Evolutionary conservation across 1,284 basidiomycete genomes (phyloP), one percentile per base, ranked within the genome.

Genomic region (Amylostereum chailletii): DNA sequence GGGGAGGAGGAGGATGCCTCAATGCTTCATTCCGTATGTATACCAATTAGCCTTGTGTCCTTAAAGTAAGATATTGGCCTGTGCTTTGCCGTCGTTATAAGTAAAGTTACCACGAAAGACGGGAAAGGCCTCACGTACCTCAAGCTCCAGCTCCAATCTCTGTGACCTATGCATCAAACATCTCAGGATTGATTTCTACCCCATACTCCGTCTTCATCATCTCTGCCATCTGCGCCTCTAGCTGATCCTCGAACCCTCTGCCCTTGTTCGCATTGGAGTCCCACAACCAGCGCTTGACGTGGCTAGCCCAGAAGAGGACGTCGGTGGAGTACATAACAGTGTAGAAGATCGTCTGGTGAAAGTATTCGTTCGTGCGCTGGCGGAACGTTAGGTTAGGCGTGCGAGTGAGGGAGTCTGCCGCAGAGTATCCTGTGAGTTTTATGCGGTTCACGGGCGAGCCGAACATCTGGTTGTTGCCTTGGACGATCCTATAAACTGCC

Each of bases 381-480:
- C 55, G 42, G 42, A 76, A 50, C 7, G 68, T 59, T 26, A 77
- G 68, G 36, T 67, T 54, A 2, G 67, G 60, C 9, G 69, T 57
- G 9, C 65, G 64, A 5, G 71, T 66, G 11, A 83, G 69, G 3
- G 79, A 77, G 26, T 70, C 70, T 1, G 82, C 83, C 5, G 83
- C 86, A 75, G 78, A 81, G 56, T 76, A 75, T 1, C 85, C 89
- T 0, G 83, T 90, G 48, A 92, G 86, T 62, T 89, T 91, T 64
- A 94, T 83, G 26, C 91, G 79, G 58, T 93, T 92, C 1, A 90
- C 86, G 0, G 90, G 90, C 2, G 86, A 87, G 27, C 87, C 87
- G 30, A 92, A 77, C 1, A 75, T 71, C 62, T 90, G 84, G 58
- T 88, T 88, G 62, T 90, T 88, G 19, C 79, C 81, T 75, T 85